Conservation (phyloP, 2,329 filamentous ascomycete genomes). For the Acrodontium crateriforme region DNA sequence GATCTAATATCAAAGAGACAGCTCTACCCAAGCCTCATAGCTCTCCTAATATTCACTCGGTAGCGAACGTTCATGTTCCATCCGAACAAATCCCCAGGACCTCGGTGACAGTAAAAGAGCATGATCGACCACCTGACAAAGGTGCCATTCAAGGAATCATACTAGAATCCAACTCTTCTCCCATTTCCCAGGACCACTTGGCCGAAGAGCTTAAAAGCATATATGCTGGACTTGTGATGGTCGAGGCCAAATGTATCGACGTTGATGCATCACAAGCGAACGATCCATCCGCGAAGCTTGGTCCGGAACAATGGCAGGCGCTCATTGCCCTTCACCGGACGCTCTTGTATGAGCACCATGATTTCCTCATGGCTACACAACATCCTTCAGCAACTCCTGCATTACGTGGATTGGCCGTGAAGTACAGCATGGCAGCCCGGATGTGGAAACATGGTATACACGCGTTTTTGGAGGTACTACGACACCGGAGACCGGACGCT, state of each 20-base stretch:
- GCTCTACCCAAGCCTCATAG: no score
- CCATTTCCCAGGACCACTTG: slow-evolving; percentile 63
- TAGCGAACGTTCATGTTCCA: no score
- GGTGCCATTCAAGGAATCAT: slow-evolving; percentile 9
- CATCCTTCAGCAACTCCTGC: slow-evolving; percentile 64
- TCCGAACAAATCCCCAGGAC: no score
- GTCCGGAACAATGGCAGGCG: slow-evolving; percentile 67
- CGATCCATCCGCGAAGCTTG: slow-evolving; percentile 37
- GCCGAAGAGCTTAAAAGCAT: slow-evolving; percentile 72
- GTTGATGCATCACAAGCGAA: slow-evolving; percentile 52
- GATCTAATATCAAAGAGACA: no score
- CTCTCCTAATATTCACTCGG: no score
- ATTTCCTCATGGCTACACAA: slow-evolving; percentile 65
- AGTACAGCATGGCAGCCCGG: slow-evolving; percentile 80
- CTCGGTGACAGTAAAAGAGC: no score
- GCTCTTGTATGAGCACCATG: slow-evolving; percentile 31
- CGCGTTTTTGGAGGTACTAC: slow-evolving; percentile 33
- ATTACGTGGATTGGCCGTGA: slow-evolving; percentile 54
- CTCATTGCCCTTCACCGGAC: slow-evolving; percentile 72
- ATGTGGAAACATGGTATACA: slow-evolving; percentile 92
- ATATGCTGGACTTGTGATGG: slow-evolving; percentile 71
- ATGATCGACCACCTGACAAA: no score
- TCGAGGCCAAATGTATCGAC: slow-evolving; percentile 77
- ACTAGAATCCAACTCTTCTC: slow-evolving; percentile 13
- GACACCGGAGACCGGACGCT: slow-evolving; percentile 59